A percentile compares a stretch with the other conserved stretches of the same genome.
Conservation (phyloP, 2,329 filamentous ascomycete species). For the Pyrenochaeta sp. region DNA sequence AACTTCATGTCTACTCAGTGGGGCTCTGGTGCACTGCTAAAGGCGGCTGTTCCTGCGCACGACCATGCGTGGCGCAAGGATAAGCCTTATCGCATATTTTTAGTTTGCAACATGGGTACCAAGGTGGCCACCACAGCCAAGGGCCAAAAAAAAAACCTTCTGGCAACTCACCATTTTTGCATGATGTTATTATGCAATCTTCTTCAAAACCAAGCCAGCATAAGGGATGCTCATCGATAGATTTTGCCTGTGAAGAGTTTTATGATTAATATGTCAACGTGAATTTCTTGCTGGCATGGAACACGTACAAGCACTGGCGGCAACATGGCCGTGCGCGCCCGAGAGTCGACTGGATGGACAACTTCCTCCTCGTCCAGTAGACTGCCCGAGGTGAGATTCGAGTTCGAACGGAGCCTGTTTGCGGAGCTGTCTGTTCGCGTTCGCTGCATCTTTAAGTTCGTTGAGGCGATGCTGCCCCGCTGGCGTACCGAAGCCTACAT, state of each 20-base stretch:
- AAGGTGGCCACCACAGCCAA: no score
- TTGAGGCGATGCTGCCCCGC: conserved; percentile 60
- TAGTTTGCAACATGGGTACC: neutral
- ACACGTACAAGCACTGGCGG: conserved; percentile 84
- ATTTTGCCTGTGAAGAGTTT: conserved; percentile 69
- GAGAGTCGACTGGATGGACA: conserved; percentile 84
- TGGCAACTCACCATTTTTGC: conserved; percentile 77
- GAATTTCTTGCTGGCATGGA: conserved; percentile 2
- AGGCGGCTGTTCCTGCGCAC: conserved; percentile 39
- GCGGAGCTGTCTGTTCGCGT: conserved; percentile 69
- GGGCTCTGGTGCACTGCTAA: conserved; percentile 9
- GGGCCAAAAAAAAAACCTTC: conserved; percentile 15
- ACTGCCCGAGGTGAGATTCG: conserved; percentile 64
- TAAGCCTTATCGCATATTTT: conserved; percentile 31
- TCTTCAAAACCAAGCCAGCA: conserved; percentile 95
- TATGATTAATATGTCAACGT: conserved; percentile 7
- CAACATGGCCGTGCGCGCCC: conserved; percentile 81
- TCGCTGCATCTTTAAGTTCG: conserved; percentile 54
- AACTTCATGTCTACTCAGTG: conserved; percentile 6
- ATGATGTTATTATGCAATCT: conserved; percentile 90
- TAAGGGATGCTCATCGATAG: conserved; percentile 84
- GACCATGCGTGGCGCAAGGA: conserved; percentile 20
- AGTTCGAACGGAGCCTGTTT: conserved; percentile 74
- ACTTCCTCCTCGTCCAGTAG: conserved; percentile 69
- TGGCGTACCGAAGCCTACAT: conserved; percentile 64